Evolutionary conservation across 1,284 basidiomycete species (phyloP).

Genomic region (Thelephora terrestris): DNA sequence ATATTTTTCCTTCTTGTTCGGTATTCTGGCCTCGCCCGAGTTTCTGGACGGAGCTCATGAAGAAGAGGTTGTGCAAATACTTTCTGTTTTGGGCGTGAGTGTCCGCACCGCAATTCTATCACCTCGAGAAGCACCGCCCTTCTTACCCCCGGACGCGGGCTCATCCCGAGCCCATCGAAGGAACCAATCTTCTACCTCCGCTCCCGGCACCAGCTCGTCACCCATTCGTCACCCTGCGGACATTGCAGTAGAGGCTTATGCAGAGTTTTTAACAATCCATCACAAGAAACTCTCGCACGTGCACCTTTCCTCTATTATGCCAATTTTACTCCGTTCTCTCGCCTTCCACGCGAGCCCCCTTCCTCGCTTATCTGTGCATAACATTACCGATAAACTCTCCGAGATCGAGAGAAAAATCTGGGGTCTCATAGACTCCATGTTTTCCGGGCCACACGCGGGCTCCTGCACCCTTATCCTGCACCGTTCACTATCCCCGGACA

Average conservation of each 20-base stretch:
- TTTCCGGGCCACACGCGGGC: constrained; percentile 54
- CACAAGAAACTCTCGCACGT: constrained; percentile 44
- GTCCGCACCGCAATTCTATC: constrained; percentile 43
- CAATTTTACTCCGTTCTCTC: constrained; percentile 58
- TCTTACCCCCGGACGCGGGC: constrained; percentile 16
- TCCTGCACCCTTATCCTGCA: constrained; percentile 54
- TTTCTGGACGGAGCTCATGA: background rate
- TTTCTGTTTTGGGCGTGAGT: constrained; percentile 41
- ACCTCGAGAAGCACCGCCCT: constrained; percentile 22
- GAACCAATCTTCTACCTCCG: constrained; percentile 43
- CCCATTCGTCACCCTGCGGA: constrained; percentile 37
- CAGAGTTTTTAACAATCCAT: constrained; percentile 50
- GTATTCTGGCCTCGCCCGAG: constrained; percentile 17
- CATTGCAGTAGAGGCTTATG: constrained; percentile 49
- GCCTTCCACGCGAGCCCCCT: constrained; percentile 53
- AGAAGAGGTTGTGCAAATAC: constrained; percentile 27
- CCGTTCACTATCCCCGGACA: constrained; percentile 31
- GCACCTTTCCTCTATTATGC: constrained; percentile 47
- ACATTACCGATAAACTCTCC: constrained; percentile 25
- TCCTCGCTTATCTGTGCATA: constrained; percentile 47
- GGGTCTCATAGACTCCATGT: constrained; percentile 42
- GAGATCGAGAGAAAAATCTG: constrained; percentile 44
- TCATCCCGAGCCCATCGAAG: constrained; percentile 36
- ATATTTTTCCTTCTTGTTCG: constrained; percentile 35
- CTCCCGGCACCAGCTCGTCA: constrained; percentile 20